Evolutionary conservation across 2,329 filamentous ascomycete genomes (phyloP).

Genomic region (Trichoderma sp.): DNA sequence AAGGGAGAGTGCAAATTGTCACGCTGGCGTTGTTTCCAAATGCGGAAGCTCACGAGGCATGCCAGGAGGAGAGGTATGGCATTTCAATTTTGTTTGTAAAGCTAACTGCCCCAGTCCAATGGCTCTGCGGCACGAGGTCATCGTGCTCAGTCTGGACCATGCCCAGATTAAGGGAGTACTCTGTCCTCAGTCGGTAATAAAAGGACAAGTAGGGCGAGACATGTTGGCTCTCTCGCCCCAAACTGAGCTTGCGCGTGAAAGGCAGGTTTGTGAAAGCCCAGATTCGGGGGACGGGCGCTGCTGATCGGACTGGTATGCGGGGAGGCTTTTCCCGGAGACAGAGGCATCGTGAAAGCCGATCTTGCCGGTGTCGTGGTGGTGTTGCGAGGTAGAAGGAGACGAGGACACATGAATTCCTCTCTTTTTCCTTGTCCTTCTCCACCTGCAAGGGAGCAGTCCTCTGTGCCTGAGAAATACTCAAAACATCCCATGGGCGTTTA

Average conservation of each 20-base stretch:
- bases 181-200: not conserved
- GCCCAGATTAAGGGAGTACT: constrained; percentile 1
- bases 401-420: not conserved
- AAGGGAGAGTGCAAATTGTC: not conserved
- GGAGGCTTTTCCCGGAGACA: constrained; percentile 10
- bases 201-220: constrained; percentile 7
- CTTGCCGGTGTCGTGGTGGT: constrained; percentile 15
- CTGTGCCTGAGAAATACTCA: not conserved
- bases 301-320: constrained; percentile 22
- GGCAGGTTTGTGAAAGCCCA: constrained; percentile 1
- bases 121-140: not conserved
- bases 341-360: constrained; percentile 29
- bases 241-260: not conserved
- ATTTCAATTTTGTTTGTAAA: not conserved
- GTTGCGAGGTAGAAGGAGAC: not conserved
- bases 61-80: constrained; percentile 17
- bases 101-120: not conserved
- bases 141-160: not conserved
- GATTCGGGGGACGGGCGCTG: not conserved
- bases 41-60: constrained; percentile 27
- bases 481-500: no score
- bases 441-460: not conserved
- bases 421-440: not conserved
- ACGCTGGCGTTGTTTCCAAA: not conserved
- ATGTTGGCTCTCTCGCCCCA: not conserved